Evolutionary conservation across 2,329 filamentous ascomycete genomes (phyloP).

Genomic region (Colletotrichum paranaense): DNA sequence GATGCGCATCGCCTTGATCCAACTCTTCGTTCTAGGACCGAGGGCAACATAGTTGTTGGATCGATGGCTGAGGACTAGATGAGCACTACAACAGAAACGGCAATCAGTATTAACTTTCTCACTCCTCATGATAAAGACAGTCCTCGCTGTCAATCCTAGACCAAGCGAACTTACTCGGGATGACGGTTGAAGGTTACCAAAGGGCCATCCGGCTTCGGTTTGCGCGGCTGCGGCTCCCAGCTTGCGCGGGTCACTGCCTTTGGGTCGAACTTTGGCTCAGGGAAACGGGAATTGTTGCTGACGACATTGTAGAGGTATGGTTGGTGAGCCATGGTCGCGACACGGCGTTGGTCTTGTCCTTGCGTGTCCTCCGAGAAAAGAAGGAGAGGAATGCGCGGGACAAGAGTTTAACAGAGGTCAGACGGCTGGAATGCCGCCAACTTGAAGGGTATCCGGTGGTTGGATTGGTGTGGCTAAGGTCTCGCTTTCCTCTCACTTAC

Average conservation of each 20-base stretch:
- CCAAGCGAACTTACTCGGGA: slow-evolving; percentile 74
- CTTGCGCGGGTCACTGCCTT: slow-evolving; percentile 87
- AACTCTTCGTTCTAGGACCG: slow-evolving; percentile 75
- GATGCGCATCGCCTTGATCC: slow-evolving; percentile 76
- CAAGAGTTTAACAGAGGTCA: neutral
- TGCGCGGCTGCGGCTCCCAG: slow-evolving; percentile 71
- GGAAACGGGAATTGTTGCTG: slow-evolving; percentile 64
- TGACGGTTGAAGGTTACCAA: slow-evolving; percentile 86
- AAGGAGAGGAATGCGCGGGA: slow-evolving; percentile 9
- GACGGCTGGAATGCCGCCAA: slow-evolving; percentile 19
- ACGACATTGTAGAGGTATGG: slow-evolving; percentile 79
- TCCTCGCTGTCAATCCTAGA: neutral
- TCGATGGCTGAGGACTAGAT: slow-evolving; percentile 72
- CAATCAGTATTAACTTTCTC: neutral
- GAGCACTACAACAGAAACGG: slow-evolving; percentile 56
- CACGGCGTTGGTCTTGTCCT: neutral
- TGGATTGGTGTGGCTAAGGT: neutral
- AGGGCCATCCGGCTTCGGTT: slow-evolving; percentile 77
- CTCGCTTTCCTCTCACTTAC: neutral
- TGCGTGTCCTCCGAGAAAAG: neutral
- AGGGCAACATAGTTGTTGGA: slow-evolving; percentile 73
- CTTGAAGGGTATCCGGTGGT: neutral
- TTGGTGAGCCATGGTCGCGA: slow-evolving; percentile 48
- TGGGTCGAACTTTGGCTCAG: slow-evolving; percentile 78
- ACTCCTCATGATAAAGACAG: no score